These are phyloP conservation scores for Talaromyces stipitatus DNA, from an alignment of 495 filamentous ascomycete genomes.

Conservation along the genomic window DNA sequence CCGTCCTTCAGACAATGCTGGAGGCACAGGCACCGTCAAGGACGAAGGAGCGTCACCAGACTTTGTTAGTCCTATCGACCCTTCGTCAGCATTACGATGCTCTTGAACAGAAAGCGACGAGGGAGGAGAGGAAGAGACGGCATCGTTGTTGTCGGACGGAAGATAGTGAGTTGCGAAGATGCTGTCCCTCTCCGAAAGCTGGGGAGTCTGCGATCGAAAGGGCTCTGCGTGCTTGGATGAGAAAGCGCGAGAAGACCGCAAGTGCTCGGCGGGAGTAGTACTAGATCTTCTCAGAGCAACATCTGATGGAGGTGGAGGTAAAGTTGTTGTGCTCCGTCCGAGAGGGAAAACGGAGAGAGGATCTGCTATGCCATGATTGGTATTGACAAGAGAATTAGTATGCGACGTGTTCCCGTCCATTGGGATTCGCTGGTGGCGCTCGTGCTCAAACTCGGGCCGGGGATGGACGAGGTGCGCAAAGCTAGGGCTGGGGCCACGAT, in stretches of 20 bases:
- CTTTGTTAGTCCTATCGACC: slow-evolving; percentile 5
- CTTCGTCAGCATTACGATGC: slow-evolving; percentile 17
- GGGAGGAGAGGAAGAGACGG: slow-evolving; percentile 30
- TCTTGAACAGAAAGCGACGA: slow-evolving; percentile 34
- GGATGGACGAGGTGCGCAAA: slow-evolving; percentile 33
- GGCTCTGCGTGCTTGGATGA: background rate
- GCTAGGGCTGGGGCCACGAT: slow-evolving; percentile 21
- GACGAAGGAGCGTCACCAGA: slow-evolving; percentile 26
- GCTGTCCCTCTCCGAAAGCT: slow-evolving; percentile 54
- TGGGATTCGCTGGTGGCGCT: slow-evolving; percentile 26
- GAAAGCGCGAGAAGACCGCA: slow-evolving; percentile 10
- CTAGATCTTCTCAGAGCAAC: slow-evolving; percentile 32
- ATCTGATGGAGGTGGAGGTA: slow-evolving; percentile 6
- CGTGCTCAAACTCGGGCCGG: slow-evolving; percentile 27
- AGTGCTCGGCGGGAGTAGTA: slow-evolving; percentile 16
- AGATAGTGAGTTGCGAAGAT: slow-evolving; percentile 58
- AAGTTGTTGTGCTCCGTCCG: slow-evolving; percentile 13
- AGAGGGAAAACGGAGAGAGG: background rate
- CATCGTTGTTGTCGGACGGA: slow-evolving; percentile 34
- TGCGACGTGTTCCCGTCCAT: background rate
- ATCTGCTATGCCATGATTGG: background rate
- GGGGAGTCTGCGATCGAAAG: slow-evolving; percentile 29
- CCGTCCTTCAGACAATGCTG: slow-evolving; percentile 13
- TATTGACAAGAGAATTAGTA: background rate
- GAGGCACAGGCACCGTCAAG: slow-evolving; percentile 2